Conservation (phyloP, 768 basidiomycete genomes). For the Termitomyces eurrhizus region DNA sequence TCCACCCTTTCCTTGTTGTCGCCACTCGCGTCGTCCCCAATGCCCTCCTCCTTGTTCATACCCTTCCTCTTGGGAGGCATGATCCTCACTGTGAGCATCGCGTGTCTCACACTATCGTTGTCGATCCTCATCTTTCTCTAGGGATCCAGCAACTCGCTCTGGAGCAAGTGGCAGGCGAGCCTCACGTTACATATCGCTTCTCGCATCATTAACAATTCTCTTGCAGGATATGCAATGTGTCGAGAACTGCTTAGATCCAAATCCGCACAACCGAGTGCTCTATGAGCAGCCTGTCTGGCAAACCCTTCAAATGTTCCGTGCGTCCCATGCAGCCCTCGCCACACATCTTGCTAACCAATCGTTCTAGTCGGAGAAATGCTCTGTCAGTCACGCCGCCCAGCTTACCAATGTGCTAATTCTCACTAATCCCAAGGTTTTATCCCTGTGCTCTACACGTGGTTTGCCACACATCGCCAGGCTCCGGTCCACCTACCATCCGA, state of each 20-base stretch:
- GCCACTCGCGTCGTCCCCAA: constrained; percentile 27
- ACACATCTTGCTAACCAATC: constrained; percentile 23
- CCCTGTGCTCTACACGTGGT: constrained; percentile 72
- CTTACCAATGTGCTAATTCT: constrained; percentile 24
- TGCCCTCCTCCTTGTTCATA: constrained; percentile 67
- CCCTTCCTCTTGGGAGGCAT: constrained; percentile 87
- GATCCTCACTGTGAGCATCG: constrained; percentile 71
- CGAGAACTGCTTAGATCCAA: constrained; percentile 75
- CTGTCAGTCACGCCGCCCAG: constrained; percentile 50
- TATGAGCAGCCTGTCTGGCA: constrained; percentile 97
- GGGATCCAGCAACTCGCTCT: constrained; percentile 80
- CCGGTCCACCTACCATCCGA: constrained; percentile 55
- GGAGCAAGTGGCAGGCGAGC: constrained; percentile 78
- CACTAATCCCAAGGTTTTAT: constrained; percentile 63
- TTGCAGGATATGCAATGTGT: constrained; percentile 96
- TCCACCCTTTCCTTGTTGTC: background rate
- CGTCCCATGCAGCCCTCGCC: constrained; percentile 28
- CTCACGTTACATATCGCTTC: constrained; percentile 1
- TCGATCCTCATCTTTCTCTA: constrained; percentile 22
- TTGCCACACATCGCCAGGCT: constrained; percentile 43
- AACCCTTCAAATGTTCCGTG: constrained; percentile 86
- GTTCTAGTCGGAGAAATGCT: constrained; percentile 88
- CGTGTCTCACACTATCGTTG: background rate
- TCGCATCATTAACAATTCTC: constrained; percentile 3
- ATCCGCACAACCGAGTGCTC: constrained; percentile 58